Evolutionary conservation across 495 filamentous ascomycete genomes (phyloP).

Genomic region (Letharia columbiana): DNA sequence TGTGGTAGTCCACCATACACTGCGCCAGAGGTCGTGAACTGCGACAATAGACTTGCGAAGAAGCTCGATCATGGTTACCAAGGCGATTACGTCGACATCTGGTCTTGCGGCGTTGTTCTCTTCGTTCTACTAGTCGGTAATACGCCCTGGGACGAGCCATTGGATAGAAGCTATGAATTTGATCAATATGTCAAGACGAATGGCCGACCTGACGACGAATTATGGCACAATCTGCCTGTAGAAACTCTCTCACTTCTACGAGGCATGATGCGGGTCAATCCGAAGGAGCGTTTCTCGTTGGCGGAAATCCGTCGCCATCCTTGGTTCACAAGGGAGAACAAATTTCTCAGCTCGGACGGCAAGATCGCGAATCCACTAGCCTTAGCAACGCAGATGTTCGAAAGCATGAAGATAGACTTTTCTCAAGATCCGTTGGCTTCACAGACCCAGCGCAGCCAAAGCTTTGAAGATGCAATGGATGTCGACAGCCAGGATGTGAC

Average conservation of each 20-base stretch:
- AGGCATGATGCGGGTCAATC: constrained; percentile 85
- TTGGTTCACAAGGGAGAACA: constrained; percentile 85
- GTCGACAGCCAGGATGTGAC: constrained; percentile 31
- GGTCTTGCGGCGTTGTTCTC: constrained; percentile 93
- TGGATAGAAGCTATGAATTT: constrained; percentile 68
- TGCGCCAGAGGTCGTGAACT: constrained; percentile 77
- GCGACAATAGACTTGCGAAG: constrained; percentile 37
- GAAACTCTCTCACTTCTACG: constrained; percentile 80
- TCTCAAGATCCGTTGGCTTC: constrained; percentile 52
- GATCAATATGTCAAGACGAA: constrained; percentile 73
- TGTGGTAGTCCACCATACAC: constrained; percentile 97
- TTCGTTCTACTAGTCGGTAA: constrained; percentile 95
- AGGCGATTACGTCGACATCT: constrained; percentile 82
- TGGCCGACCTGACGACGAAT: constrained; percentile 69
- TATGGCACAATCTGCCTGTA: constrained; percentile 73
- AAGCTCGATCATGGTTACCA: constrained; percentile 59
- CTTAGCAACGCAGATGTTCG: constrained; percentile 87
- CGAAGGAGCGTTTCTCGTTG: constrained; percentile 69
- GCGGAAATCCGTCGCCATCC: constrained; percentile 85
- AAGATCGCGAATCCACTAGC: constrained; percentile 69
- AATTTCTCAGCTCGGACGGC: constrained; percentile 63
- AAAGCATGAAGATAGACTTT: constrained; percentile 87
- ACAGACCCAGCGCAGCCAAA: constrained; percentile 32
- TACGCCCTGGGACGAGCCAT: constrained; percentile 95
- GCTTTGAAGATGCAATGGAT: constrained; percentile 39